Evolutionary conservation across 1,139 yeast species (phyloP).

Genomic region (Yamadazyma triangularis): DNA sequence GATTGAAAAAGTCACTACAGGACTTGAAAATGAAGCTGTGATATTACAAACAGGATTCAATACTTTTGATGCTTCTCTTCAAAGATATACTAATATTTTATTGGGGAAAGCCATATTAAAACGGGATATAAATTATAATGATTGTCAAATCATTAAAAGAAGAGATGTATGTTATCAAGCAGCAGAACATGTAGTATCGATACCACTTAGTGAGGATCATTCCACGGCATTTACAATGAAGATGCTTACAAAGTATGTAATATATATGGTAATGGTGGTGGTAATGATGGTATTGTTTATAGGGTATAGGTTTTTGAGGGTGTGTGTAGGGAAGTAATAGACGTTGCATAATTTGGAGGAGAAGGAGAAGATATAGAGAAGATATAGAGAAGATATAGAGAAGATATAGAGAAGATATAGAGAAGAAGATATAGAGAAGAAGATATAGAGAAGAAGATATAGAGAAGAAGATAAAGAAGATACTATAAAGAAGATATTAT

Average conservation of each 20-base stretch:
- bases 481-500: too few relatives aligned
- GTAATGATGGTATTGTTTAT: constrained; percentile 17
- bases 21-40: constrained; percentile 32
- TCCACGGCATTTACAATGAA: constrained; percentile 15
- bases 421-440: too few relatives aligned
- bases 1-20: constrained; percentile 35
- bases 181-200: constrained; percentile 41
- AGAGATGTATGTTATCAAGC: constrained; percentile 41
- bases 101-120: constrained; percentile 42
- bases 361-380: too few relatives aligned
- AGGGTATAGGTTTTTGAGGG: constrained; percentile 21
- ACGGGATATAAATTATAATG: constrained; percentile 23
- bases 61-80: constrained; percentile 32
- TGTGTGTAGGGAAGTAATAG: too few relatives aligned
- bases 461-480: too few relatives aligned
- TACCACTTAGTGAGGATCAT: constrained; percentile 36
- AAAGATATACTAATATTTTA: constrained; percentile 34
- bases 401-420: too few relatives aligned
- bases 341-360: too few relatives aligned
- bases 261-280: constrained; percentile 18
- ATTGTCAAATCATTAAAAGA: constrained; percentile 34
- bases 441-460: too few relatives aligned
- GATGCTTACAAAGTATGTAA: constrained; percentile 18
- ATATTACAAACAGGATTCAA: constrained; percentile 26
- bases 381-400: too few relatives aligned